Percentiles rank a stretch among this genome's conserved stretches.
Evolutionary conservation across 495 filamentous ascomycete genomes (phyloP).

Genomic region (Penicillium alfredii): DNA sequence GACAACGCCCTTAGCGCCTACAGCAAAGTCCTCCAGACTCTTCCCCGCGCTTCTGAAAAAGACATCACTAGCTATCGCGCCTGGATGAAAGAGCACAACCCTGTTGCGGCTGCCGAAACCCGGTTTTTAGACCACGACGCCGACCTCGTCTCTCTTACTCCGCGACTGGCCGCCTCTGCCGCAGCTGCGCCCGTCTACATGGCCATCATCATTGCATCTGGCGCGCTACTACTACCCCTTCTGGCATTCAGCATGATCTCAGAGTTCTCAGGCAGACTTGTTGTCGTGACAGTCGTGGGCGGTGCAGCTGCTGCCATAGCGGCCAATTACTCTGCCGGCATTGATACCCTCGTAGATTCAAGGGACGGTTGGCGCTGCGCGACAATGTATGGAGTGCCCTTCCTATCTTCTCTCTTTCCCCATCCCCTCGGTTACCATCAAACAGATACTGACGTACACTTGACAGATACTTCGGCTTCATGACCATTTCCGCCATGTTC

Average conservation of each 20-base stretch:
- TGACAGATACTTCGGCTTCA: conserved; percentile 39
- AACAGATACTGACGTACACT: conserved; percentile 3
- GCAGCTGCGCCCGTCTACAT: conserved; percentile 30
- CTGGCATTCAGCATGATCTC: conserved; percentile 50
- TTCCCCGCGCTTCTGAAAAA: conserved; percentile 48
- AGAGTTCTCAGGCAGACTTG: conserved; percentile 50
- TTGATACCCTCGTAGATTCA: conserved; percentile 32
- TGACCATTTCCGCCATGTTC: conserved; percentile 37
- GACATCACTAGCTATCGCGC: conserved; percentile 59
- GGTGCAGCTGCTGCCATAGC: conserved; percentile 35
- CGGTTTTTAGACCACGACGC: conserved; percentile 59
- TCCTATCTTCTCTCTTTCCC: neutral
- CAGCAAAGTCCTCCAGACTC: conserved; percentile 50
- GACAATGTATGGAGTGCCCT: conserved; percentile 26
- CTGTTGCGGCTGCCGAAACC: conserved; percentile 60
- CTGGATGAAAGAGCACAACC: conserved; percentile 57
- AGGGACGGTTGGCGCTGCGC: conserved; percentile 40
- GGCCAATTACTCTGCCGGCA: conserved; percentile 32
- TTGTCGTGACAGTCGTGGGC: conserved; percentile 40
- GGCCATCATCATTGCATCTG: conserved; percentile 49
- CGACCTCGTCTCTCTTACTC: conserved; percentile 58
- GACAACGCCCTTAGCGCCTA: conserved; percentile 67
- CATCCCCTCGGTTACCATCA: neutral
- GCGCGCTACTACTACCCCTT: conserved; percentile 52
- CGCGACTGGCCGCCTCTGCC: conserved; percentile 15